Evolutionary conservation across 192 early-diverging fungal species (phyloP).

Genomic region (Lunasporangiospora selenospora): DNA sequence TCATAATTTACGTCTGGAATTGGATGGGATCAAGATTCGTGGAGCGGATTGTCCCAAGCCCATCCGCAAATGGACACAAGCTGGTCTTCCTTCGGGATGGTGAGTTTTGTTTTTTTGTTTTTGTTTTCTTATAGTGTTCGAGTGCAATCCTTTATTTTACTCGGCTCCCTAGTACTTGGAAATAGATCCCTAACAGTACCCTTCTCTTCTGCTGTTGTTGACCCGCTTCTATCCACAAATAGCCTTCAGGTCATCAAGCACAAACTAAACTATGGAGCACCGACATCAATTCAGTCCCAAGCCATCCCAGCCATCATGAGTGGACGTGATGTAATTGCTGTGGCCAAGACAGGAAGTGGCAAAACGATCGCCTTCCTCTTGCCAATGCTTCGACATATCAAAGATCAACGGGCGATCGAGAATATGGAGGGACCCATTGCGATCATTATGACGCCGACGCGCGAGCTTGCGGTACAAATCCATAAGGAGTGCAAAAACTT

Average conservation of each 20-base stretch:
- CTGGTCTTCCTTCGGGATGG: conserved; percentile 88
- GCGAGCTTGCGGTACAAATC: conserved; percentile 92
- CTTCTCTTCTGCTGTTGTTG: conserved; percentile 3
- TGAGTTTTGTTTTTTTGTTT: conserved; percentile 5
- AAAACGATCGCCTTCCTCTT: conserved; percentile 94
- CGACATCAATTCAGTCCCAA: conserved; percentile 91
- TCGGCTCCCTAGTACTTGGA: not conserved
- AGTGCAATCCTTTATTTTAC: not conserved
- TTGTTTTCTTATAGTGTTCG: not conserved
- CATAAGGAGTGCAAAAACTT: conserved; percentile 94
- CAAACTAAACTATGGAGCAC: conserved; percentile 83
- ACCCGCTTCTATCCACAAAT: not conserved
- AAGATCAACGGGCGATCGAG: conserved; percentile 82
- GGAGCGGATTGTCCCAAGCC: conserved; percentile 92
- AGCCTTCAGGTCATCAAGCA: conserved; percentile 76
- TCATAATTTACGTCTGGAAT: conserved; percentile 78
- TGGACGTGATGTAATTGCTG: conserved; percentile 94
- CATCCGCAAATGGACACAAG: conserved; percentile 92
- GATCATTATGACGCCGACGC: conserved; percentile 92
- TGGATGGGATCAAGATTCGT: conserved; percentile 94
- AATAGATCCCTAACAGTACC: not conserved
- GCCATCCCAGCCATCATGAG: conserved; percentile 96
- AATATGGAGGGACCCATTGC: conserved; percentile 85
- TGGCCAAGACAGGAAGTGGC: conserved; percentile 93
- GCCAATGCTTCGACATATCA: conserved; percentile 96